Evolutionary conservation across 176 grass and related monocot genomes (phyloP), one percentile per base, ranked within the genome.

Genomic region (Cenchrus fungigraminus): DNA sequence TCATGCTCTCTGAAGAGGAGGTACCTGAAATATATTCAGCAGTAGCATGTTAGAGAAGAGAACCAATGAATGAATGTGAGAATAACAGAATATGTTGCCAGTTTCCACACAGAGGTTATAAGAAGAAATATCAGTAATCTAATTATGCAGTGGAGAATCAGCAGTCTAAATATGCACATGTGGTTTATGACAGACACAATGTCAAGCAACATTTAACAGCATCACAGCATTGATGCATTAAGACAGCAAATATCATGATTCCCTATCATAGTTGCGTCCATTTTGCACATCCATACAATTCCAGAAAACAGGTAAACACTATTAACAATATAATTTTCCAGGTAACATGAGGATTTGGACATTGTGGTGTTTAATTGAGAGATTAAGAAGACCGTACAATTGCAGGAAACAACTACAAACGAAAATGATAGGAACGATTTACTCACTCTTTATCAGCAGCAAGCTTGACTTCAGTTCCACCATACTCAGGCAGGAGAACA

Each of bases 401-500:
- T 25, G 20, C 12, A 68, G 17, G 17, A 68, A 13, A 65, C 9
- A 44, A 0, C 12, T 32, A 58, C 29, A 68, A 4, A 75, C 4
- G 5, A 49, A 69, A 12, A 76, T 2, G 5, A 4, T 25, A 43
- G 3, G 13, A 34, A 20, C 6, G 0, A 31, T 50, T 43, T 6
- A 80, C 92, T 20, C 92, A 98, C 95, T 91, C 89, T 87, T 95
- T 93, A 6, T 98, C 95, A 47, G 88, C 85, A 25, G 88, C 85
- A 84, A 98, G 95, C 77, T 98, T 98, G 45, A 98, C 91, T 93
- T 98, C 95, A 47, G 76, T 83, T 56, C 95, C 95, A 73, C 95
- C 95, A 89, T 95, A 98, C 46, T 98, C 95, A 46, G 95, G 95
- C 46, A 98, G 83, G 29, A 98, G 91, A 66, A 98, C 95, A 81